Evolutionary conservation across 257 asterid species (phyloP).

Genomic region (Ilex aquifolium): DNA sequence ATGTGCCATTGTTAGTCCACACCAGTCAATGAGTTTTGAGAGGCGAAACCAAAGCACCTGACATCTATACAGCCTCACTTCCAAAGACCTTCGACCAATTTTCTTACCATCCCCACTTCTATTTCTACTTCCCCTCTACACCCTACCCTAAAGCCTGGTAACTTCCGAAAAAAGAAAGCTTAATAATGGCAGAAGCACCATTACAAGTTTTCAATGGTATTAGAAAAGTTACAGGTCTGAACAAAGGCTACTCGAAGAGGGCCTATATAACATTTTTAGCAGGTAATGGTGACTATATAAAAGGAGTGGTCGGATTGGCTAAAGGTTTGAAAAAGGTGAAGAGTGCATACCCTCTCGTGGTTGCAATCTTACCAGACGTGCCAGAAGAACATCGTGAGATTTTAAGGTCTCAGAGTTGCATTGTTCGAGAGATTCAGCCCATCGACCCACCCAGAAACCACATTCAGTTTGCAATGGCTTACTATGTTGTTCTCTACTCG

Average conservation of each 20-base stretch:
- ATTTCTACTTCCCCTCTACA: neutral
- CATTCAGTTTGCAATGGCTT: conserved; percentile 56
- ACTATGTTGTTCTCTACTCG: conserved; percentile 58
- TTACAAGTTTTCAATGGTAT: too few species aligned
- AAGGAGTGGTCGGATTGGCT: conserved; percentile 56
- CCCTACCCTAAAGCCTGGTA: neutral
- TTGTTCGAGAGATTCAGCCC: conserved; percentile 48
- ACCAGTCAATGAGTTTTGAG: too few species aligned
- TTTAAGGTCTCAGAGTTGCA: conserved; percentile 42
- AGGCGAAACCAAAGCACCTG: too few species aligned
- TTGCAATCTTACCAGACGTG: conserved; percentile 52
- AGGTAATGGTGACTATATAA: conserved; percentile 45
- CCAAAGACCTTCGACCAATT: too few species aligned
- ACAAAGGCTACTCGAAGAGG: conserved; percentile 15
- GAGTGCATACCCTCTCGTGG: conserved; percentile 54
- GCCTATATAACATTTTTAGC: conserved; percentile 46
- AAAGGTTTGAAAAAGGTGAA: conserved; percentile 54
- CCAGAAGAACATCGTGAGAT: conserved; percentile 52
- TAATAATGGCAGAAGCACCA: conserved; percentile 26
- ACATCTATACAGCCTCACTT: too few species aligned
- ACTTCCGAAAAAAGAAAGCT: neutral
- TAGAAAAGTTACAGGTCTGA: neutral
- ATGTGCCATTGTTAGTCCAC: conserved; percentile 1
- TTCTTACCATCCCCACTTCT: too few species aligned
- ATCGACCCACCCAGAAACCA: conserved; percentile 44